Conservation (phyloP, 2,329 filamentous ascomycete species). For the Fusarium sp. region DNA sequence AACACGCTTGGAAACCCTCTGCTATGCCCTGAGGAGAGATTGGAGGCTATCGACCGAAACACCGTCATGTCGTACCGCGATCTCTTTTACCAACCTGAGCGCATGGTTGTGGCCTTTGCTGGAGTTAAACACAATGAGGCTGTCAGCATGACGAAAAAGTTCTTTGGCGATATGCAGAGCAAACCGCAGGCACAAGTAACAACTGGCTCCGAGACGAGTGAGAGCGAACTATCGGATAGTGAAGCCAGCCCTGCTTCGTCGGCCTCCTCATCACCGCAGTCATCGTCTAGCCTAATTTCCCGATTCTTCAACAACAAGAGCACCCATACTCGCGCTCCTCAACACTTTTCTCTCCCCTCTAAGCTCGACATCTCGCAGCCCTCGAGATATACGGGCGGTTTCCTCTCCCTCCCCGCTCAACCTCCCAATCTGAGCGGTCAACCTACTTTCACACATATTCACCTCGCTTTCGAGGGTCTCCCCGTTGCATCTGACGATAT, state of each 20-base stretch:
- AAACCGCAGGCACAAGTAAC: slow-evolving; percentile 65
- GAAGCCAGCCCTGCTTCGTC: slow-evolving; percentile 53
- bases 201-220: slow-evolving; percentile 71
- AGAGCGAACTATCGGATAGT: slow-evolving; percentile 56
- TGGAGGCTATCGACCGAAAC: slow-evolving; percentile 79
- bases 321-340: slow-evolving; percentile 78
- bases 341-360: slow-evolving; percentile 68
- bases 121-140: slow-evolving; percentile 88
- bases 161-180: slow-evolving; percentile 89
- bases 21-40: slow-evolving; percentile 87
- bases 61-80: slow-evolving; percentile 85
- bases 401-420: slow-evolving; percentile 86
- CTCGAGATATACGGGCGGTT: slow-evolving; percentile 93
- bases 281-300: slow-evolving; percentile 78
- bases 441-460: slow-evolving; percentile 90
- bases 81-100: slow-evolving; percentile 88
- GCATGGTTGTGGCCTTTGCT: slow-evolving; percentile 95
- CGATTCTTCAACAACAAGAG: slow-evolving; percentile 93
- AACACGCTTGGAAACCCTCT: slow-evolving; percentile 96
- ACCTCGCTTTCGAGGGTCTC: slow-evolving; percentile 95
- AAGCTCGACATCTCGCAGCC: slow-evolving; percentile 72
- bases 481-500: slow-evolving; percentile 93
- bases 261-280: slow-evolving; percentile 58
- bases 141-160: slow-evolving; percentile 82
- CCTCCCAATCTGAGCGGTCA: slow-evolving; percentile 80